Percentiles rank a stretch among this genome's conserved stretches.
Evolutionary conservation across 352 stramenopile genomes (phyloP).

Genomic region (Phytopythium oedochilum): DNA sequence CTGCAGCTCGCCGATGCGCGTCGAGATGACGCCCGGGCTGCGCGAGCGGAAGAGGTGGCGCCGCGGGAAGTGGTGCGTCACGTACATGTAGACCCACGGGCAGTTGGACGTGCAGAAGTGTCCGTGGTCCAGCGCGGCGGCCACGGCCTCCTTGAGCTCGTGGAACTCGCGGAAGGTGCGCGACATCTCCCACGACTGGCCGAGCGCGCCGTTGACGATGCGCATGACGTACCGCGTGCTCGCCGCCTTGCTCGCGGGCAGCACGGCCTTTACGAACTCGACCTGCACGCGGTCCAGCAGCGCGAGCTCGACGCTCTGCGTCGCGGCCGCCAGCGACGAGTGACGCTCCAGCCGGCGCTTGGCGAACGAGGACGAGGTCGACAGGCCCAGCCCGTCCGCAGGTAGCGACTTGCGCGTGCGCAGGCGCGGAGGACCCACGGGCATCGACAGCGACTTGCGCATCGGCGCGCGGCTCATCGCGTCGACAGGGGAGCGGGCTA

Average conservation of each 20-base stretch:
- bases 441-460: conserved; percentile 38
- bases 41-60: conserved; percentile 72
- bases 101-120: conserved; percentile 80
- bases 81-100: conserved; percentile 83
- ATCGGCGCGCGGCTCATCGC: conserved; percentile 8
- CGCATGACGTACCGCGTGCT: conserved; percentile 76
- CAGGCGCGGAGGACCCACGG: conserved; percentile 20
- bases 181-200: conserved; percentile 78
- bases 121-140: conserved; percentile 58
- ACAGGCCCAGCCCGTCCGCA: conserved; percentile 21
- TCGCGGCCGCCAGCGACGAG: conserved; percentile 24
- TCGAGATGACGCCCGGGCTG: conserved; percentile 56
- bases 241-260: conserved; percentile 64
- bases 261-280: conserved; percentile 75
- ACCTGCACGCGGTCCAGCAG: conserved; percentile 75
- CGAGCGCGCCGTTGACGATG: conserved; percentile 57
- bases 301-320: conserved; percentile 52
- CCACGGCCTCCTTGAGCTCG: conserved; percentile 67
- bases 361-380: conserved; percentile 26
- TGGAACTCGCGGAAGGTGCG: conserved; percentile 76
- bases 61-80: conserved; percentile 70
- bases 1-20: conserved; percentile 52
- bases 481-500: not conserved
- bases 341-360: conserved; percentile 57
- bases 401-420: conserved; percentile 40